phyloP scores from a whole-genome alignment of 768 basidiomycete genomes.

The Guyanaporus albipodus region DNA sequence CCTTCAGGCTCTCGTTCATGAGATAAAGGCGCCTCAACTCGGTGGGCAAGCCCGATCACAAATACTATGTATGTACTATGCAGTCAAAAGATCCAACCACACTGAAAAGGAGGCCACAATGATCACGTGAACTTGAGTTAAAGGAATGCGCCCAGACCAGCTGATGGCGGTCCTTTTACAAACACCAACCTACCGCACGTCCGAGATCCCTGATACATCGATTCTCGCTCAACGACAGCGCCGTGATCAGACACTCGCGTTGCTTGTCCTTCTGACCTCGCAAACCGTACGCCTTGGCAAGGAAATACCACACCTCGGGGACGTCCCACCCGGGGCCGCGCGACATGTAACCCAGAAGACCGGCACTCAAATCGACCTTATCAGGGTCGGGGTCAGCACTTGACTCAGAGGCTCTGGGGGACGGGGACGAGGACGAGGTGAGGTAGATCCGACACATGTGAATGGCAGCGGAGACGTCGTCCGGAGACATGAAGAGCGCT shows the following conservation, averaged over 20 bases:
- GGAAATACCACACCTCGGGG: conserved; percentile 92
- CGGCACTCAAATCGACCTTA: conserved; percentile 78
- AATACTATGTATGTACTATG: no score
- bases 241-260: conserved; percentile 68
- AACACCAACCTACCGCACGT: conserved; percentile 64
- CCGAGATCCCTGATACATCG: conserved; percentile 62
- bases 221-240: conserved; percentile 59
- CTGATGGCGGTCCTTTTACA: conserved; percentile 28
- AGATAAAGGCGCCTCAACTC: no score
- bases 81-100: no score
- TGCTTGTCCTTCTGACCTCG: conserved; percentile 71
- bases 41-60: no score
- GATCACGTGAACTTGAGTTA: no score
- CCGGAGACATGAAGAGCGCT: conserved; percentile 80
- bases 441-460: conserved; percentile 79
- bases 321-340: conserved; percentile 84
- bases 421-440: conserved; percentile 27
- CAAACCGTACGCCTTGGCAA: conserved; percentile 75
- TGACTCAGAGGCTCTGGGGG: conserved; percentile 13
- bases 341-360: conserved; percentile 72
- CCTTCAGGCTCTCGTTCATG: no score
- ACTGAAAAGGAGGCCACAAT: no score
- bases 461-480: conserved; percentile 73
- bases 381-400: conserved; percentile 29
- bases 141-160: no score